Conservation (phyloP, 2,329 filamentous ascomycete genomes). For the Teratosphaeria destructans region DNA sequence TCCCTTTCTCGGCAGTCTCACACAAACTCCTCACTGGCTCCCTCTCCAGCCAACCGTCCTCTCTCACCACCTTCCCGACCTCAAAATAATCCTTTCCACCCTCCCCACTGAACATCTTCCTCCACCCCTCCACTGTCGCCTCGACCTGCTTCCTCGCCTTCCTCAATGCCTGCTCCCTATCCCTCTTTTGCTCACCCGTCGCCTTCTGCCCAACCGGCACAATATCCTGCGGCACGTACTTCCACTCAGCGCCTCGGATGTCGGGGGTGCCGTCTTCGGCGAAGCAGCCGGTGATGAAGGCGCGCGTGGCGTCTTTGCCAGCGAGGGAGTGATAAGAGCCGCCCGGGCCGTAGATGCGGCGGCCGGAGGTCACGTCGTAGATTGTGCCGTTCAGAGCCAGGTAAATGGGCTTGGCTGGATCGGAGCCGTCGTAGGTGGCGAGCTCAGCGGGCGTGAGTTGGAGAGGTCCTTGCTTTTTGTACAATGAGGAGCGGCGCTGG, state of each 20-base stretch:
- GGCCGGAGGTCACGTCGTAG: conserved; percentile 66
- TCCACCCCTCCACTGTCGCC: conserved; percentile 68
- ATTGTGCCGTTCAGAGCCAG: conserved; percentile 81
- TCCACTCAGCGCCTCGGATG: conserved; percentile 74
- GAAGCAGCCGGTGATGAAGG: conserved; percentile 91
- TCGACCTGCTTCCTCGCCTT: conserved; percentile 55
- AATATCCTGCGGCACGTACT: conserved; percentile 58
- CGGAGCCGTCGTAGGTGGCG: conserved; percentile 62
- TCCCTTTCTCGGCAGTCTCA: conserved; percentile 54
- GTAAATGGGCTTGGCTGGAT: conserved; percentile 70
- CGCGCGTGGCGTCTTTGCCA: conserved; percentile 74
- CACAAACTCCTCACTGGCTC: conserved; percentile 31
- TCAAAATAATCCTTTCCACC: conserved; percentile 71
- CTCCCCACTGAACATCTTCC: conserved; percentile 58
- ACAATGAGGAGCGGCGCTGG: conserved; percentile 1
- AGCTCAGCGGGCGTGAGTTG: conserved; percentile 68
- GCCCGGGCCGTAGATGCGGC: conserved; percentile 49
- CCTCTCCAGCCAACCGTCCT: conserved; percentile 50
- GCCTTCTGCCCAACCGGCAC: conserved; percentile 9
- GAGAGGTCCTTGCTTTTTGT: conserved; percentile 44
- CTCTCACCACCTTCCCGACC: conserved; percentile 61
- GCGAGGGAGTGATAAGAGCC: conserved; percentile 82
- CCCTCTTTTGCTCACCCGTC: conserved; percentile 16
- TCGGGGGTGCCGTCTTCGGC: conserved; percentile 73
- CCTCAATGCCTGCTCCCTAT: conserved; percentile 52